Percentiles rank a stretch among this genome's conserved stretches.
These are phyloP conservation scores for Neoboletus subvelutipes DNA, from an alignment of 768 basidiomycete genomes.

Conservation along the genomic window DNA sequence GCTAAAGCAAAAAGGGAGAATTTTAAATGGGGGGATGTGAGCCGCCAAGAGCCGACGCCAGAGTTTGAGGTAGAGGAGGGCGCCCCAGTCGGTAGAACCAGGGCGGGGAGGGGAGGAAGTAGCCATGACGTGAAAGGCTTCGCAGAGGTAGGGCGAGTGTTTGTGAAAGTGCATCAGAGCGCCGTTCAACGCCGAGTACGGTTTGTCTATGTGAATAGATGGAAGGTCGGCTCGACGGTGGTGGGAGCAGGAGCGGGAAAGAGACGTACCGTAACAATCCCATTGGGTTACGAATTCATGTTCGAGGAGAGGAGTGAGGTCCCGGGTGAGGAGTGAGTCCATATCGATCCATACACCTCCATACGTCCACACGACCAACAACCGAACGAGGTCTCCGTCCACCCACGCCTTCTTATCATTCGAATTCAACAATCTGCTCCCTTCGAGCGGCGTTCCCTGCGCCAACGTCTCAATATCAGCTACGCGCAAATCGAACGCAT, in stretches of 20 bases:
- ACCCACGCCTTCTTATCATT: conserved; percentile 86
- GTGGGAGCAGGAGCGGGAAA: not conserved
- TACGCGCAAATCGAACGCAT: conserved; percentile 65
- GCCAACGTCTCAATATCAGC: conserved; percentile 71
- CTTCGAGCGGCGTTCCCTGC: conserved; percentile 73
- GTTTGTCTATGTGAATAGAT: conserved; percentile 52
- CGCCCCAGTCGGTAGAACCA: conserved; percentile 92
- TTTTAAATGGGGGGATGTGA: conserved; percentile 78
- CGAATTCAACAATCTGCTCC: conserved; percentile 56
- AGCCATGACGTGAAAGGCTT: conserved; percentile 90
- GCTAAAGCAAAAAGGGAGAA: conserved; percentile 94
- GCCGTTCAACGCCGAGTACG: conserved; percentile 81
- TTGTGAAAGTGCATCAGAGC: conserved; percentile 91
- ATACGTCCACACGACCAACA: conserved; percentile 84
- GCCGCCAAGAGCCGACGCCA: conserved; percentile 79
- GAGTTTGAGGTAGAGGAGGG: conserved; percentile 86
- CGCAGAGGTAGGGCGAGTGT: conserved; percentile 94
- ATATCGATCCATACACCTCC: conserved; percentile 98
- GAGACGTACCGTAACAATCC: conserved; percentile 88
- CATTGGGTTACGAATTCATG: conserved; percentile 98
- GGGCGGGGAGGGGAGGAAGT: conserved; percentile 68
- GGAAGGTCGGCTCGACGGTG: not conserved
- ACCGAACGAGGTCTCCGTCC: conserved; percentile 88
- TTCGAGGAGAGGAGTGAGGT: conserved; percentile 82
- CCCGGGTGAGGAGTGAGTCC: conserved; percentile 90